Conservation (phyloP, 768 basidiomycete species). For the Tylopilus plumbeoviolaceoides region DNA sequence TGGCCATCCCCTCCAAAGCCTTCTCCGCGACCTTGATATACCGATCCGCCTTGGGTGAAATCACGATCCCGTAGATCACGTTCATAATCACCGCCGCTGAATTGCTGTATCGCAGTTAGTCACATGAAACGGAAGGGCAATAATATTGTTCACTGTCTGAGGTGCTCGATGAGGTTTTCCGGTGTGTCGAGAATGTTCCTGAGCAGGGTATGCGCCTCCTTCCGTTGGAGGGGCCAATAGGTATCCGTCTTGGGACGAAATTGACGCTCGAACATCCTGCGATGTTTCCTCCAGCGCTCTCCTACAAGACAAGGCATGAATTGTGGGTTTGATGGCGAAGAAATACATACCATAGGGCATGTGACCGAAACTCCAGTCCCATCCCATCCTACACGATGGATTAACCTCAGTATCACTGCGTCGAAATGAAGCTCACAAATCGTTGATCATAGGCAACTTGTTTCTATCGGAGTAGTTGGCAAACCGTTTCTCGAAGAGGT, state of each 20-base stretch:
- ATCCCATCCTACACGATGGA: conserved; percentile 37
- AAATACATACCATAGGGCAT: conserved; percentile 44
- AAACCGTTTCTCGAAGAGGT: conserved; percentile 55
- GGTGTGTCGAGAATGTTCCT: conserved; percentile 41
- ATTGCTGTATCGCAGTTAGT: conserved; percentile 32
- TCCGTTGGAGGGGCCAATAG: conserved; percentile 44
- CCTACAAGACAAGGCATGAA: conserved; percentile 29
- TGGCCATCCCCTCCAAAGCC: conserved; percentile 47
- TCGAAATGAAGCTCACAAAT: conserved; percentile 34
- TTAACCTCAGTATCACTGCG: neutral
- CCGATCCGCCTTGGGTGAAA: conserved; percentile 39
- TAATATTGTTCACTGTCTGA: conserved; percentile 41
- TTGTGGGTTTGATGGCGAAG: neutral
- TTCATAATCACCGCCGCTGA: conserved; percentile 52
- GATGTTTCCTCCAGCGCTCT: conserved; percentile 48
- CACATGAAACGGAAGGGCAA: neutral
- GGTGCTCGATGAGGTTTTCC: conserved; percentile 43
- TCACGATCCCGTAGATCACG: conserved; percentile 47
- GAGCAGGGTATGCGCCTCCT: conserved; percentile 43
- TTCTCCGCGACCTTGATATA: conserved; percentile 52
- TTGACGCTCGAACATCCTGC: conserved; percentile 49
- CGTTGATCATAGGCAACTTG: conserved; percentile 46
- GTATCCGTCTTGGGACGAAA: conserved; percentile 35
- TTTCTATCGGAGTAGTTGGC: conserved; percentile 53
- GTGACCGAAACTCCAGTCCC: conserved; percentile 52